Evolutionary conservation across 306 rosid genomes (phyloP).

Genomic region (Inga oerstediana): DNA sequence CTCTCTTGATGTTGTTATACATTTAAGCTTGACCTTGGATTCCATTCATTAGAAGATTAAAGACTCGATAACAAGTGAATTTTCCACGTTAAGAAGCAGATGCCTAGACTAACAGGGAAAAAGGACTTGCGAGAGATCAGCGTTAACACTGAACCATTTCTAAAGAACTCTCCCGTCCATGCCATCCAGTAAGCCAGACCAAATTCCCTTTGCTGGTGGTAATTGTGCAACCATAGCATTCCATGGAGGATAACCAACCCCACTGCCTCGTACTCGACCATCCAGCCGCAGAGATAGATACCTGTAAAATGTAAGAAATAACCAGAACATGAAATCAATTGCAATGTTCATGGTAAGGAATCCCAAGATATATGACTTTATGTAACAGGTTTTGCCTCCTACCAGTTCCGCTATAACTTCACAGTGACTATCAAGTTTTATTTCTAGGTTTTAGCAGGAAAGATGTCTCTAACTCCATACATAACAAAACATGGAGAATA

Average conservation of each 20-base stretch:
- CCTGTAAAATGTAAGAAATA: slow-evolving; percentile 42
- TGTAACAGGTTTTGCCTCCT: background rate
- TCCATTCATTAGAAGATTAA: background rate
- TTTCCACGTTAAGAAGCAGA: background rate
- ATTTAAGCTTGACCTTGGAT: slow-evolving; percentile 9
- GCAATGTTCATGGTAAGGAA: slow-evolving; percentile 1
- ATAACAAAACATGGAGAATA: slow-evolving; percentile 21
- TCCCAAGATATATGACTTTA: background rate
- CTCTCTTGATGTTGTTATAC: background rate
- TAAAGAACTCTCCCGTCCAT: slow-evolving; percentile 88
- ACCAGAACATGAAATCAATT: background rate
- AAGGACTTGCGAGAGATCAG: slow-evolving; percentile 1
- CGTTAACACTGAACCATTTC: slow-evolving; percentile 32
- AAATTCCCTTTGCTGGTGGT: slow-evolving; percentile 87
- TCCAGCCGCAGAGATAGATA: slow-evolving; percentile 87
- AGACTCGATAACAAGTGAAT: slow-evolving; percentile 8
- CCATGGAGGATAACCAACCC: slow-evolving; percentile 98
- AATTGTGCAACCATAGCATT: slow-evolving; percentile 89
- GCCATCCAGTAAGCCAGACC: slow-evolving; percentile 96
- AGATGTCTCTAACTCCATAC: background rate
- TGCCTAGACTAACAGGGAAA: background rate
- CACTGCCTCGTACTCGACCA: slow-evolving; percentile 96
- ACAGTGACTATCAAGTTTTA: slow-evolving; percentile 1
- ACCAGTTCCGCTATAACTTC: background rate
- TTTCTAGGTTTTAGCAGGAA: background rate